Evolutionary conservation across 225 moss, liverwort and hornwort genomes (phyloP).

Genomic region (Sphagnum tenellum): DNA sequence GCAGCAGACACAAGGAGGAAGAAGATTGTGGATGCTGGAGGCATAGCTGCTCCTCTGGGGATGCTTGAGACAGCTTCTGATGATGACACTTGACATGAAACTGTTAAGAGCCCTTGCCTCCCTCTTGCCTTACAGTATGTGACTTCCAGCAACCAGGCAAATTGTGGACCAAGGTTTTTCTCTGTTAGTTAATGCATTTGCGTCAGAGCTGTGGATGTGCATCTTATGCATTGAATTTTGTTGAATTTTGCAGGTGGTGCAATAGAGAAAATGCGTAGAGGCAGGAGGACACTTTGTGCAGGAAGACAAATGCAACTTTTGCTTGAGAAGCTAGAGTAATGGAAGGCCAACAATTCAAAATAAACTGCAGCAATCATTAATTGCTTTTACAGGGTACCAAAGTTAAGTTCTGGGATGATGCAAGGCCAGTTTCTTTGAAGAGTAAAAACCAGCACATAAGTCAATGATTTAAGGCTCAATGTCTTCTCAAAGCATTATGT

Average conservation of each 20-base stretch:
- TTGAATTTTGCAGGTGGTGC: slow-evolving; percentile 50
- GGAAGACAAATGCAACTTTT: slow-evolving; percentile 38
- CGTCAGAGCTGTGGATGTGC: too few relatives aligned
- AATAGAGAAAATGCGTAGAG: slow-evolving; percentile 54
- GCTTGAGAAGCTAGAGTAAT: slow-evolving; percentile 46
- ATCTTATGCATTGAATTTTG: too few relatives aligned
- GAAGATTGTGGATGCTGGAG: slow-evolving; percentile 84
- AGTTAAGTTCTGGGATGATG: too few relatives aligned
- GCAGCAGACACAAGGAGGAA: slow-evolving; percentile 62
- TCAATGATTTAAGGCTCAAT: too few relatives aligned
- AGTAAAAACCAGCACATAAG: too few relatives aligned
- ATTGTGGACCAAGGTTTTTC: too few relatives aligned
- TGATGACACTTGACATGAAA: slow-evolving; percentile 77
- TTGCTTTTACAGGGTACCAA: too few relatives aligned
- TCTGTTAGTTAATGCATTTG: neutral
- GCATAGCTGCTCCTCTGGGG: slow-evolving; percentile 51
- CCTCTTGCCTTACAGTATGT: slow-evolving; percentile 56
- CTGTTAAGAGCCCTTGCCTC: slow-evolving; percentile 68
- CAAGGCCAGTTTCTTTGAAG: too few relatives aligned
- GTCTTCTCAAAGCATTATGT: too few relatives aligned
- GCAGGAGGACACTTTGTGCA: slow-evolving; percentile 36
- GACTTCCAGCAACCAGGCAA: too few relatives aligned
- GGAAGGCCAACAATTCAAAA: slow-evolving; percentile 18
- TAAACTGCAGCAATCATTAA: too few relatives aligned
- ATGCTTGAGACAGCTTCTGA: slow-evolving; percentile 83